Conservation (phyloP, 768 basidiomycete species). For the Hypholoma sublateritium region DNA sequence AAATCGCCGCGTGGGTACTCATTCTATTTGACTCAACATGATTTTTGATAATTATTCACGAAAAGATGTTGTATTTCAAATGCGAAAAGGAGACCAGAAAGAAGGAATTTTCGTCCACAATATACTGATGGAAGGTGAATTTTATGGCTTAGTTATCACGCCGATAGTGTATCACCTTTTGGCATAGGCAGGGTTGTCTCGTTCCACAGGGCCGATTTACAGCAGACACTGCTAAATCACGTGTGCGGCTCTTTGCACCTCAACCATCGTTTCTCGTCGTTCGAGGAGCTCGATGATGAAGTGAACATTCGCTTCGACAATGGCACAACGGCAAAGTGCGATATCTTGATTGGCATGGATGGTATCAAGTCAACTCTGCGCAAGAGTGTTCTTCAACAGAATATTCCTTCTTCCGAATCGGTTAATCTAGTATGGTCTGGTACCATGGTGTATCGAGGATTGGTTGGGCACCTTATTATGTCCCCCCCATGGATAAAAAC, state of each 20-base stretch:
- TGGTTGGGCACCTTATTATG: too few species aligned
- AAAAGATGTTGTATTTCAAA: slow-evolving; percentile 16
- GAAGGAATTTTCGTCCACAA: slow-evolving; percentile 28
- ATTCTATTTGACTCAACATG: neutral
- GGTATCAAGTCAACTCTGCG: slow-evolving; percentile 38
- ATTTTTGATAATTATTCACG: neutral
- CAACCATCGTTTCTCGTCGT: slow-evolving; percentile 32
- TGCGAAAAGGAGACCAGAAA: slow-evolving; percentile 30
- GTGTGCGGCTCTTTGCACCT: slow-evolving; percentile 13
- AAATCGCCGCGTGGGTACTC: slow-evolving; percentile 11
- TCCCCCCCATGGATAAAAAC: too few species aligned
- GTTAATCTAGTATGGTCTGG: neutral
- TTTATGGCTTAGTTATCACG: neutral
- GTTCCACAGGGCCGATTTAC: slow-evolving; percentile 1
- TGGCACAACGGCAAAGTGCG: slow-evolving; percentile 31
- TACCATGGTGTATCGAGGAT: neutral
- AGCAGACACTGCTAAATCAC: neutral
- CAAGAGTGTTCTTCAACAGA: slow-evolving; percentile 11
- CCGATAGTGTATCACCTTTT: neutral
- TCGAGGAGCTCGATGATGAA: slow-evolving; percentile 22
- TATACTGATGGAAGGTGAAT: slow-evolving; percentile 19
- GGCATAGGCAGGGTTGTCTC: neutral
- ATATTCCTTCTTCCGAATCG: slow-evolving; percentile 11
- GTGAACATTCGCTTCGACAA: slow-evolving; percentile 36
- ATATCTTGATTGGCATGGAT: slow-evolving; percentile 43